These are phyloP conservation scores for Scheffersomyces lignosus DNA, from an alignment of 805 yeast species.

Conservation along the genomic window DNA sequence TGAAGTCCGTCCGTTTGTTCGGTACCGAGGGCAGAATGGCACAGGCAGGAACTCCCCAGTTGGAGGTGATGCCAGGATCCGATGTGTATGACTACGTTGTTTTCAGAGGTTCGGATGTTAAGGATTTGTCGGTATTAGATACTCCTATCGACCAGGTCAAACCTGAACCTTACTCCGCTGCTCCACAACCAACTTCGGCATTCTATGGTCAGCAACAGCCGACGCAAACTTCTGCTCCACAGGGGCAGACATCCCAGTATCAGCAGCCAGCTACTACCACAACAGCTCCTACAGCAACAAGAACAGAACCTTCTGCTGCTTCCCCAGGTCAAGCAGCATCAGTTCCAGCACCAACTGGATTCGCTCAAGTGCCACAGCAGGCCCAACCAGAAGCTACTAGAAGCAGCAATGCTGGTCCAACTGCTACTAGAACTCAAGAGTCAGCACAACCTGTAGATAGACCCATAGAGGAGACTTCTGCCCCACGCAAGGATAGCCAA, in stretches of 20 bases:
- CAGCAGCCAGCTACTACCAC: not conserved
- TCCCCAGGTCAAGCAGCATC: slow-evolving; percentile 30
- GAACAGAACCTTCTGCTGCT: not conserved
- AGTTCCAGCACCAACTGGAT: slow-evolving; percentile 29
- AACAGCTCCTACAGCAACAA: not conserved
- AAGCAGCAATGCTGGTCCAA: not conserved
- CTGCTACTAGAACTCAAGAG: not conserved
- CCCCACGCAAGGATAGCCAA: no score
- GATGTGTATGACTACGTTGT: slow-evolving; percentile 74
- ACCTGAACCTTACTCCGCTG: slow-evolving; percentile 43
- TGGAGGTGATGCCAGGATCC: slow-evolving; percentile 72
- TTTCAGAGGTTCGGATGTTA: slow-evolving; percentile 89
- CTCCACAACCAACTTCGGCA: slow-evolving; percentile 11
- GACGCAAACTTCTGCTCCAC: not conserved
- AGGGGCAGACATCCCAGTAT: not conserved
- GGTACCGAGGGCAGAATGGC: slow-evolving; percentile 91
- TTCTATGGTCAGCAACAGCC: slow-evolving; percentile 13
- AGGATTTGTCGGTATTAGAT: slow-evolving; percentile 83
- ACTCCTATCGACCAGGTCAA: slow-evolving; percentile 61
- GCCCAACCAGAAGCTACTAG: slow-evolving; percentile 2
- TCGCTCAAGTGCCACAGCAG: slow-evolving; percentile 20
- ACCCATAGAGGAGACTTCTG: no score
- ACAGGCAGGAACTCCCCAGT: slow-evolving; percentile 53
- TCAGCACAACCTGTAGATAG: not conserved
- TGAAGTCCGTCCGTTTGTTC: slow-evolving; percentile 73